Evolutionary conservation across 2,329 filamentous ascomycete species (phyloP).

Genomic region (Scytalidium sp.): DNA sequence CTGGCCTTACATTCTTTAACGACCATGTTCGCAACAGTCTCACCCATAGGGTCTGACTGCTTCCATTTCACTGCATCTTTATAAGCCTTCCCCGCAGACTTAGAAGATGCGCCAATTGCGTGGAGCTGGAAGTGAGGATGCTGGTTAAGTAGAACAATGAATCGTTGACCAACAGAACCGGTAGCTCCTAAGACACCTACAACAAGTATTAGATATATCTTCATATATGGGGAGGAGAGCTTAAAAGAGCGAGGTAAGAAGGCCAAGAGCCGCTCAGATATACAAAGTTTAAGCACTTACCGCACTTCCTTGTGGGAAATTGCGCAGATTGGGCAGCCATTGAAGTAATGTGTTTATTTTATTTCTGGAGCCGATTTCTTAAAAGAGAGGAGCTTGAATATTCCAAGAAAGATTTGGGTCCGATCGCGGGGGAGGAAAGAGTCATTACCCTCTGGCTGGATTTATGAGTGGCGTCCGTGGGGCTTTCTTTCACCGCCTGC

Average conservation of each 20-base stretch:
- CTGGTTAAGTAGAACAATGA: constrained; percentile 85
- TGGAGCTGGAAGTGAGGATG: constrained; percentile 86
- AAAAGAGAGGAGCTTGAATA: too few species aligned
- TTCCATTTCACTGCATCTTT: constrained; percentile 95
- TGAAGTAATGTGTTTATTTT: too few species aligned
- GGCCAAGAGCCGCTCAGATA: too few species aligned
- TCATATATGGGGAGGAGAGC: background rate
- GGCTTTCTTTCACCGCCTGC: background rate
- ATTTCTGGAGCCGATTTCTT: too few species aligned
- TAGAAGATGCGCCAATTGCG: constrained; percentile 74
- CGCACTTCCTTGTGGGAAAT: constrained; percentile 56
- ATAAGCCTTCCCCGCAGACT: constrained; percentile 91
- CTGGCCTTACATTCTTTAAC: constrained; percentile 81
- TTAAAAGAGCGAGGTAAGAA: background rate
- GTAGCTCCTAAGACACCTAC: constrained; percentile 82
- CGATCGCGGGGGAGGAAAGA: too few species aligned
- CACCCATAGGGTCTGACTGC: constrained; percentile 79
- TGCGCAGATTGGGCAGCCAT: background rate
- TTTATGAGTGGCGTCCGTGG: too few species aligned
- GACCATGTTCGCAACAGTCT: constrained; percentile 71
- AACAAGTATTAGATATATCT: background rate
- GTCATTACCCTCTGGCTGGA: too few species aligned
- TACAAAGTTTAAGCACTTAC: constrained; percentile 15
- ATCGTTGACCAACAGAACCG: constrained; percentile 91
- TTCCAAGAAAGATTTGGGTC: too few species aligned